Conservation (phyloP, 176 grass and related monocot genomes). For the Zoysia japonica region DNA sequence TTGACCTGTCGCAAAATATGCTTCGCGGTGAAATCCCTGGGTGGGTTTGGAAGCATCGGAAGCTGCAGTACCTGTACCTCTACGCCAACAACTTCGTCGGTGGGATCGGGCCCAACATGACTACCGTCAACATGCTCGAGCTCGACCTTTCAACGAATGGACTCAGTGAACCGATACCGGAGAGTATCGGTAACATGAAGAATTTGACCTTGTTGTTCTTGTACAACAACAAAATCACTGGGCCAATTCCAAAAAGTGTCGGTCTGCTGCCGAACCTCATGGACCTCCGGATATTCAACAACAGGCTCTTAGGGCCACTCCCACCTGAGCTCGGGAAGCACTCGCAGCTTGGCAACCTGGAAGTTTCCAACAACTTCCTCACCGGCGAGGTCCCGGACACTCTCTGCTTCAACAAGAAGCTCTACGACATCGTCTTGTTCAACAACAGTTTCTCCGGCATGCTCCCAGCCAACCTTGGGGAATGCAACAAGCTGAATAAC, state of each 20-base stretch:
- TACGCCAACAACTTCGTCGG: conserved; percentile 34
- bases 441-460: conserved; percentile 48
- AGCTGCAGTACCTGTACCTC: conserved; percentile 35
- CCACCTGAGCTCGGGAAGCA: conserved; percentile 56
- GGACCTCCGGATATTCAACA: conserved; percentile 38
- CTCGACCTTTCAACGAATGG: conserved; percentile 49
- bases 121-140: conserved; percentile 8
- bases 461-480: conserved; percentile 24
- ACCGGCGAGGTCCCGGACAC: conserved; percentile 43
- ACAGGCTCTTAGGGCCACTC: conserved; percentile 37
- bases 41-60: conserved; percentile 51
- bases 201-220: conserved; percentile 34
- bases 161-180: conserved; percentile 39
- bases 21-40: conserved; percentile 34
- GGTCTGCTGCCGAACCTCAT: conserved; percentile 8
- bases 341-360: conserved; percentile 34
- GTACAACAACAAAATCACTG: conserved; percentile 47
- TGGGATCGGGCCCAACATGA: conserved; percentile 17
- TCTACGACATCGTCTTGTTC: conserved; percentile 40
- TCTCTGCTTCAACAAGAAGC: conserved; percentile 40
- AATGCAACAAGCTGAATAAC: conserved; percentile 31
- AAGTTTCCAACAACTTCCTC: conserved; percentile 44
- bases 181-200: conserved; percentile 39
- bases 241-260: conserved; percentile 44
- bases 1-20: conserved; percentile 39